Percentiles rank a stretch among this genome's conserved stretches.
phyloP scores from a whole-genome alignment of 2,329 filamentous ascomycete genomes.

The Pestalotiopsis sp. region DNA sequence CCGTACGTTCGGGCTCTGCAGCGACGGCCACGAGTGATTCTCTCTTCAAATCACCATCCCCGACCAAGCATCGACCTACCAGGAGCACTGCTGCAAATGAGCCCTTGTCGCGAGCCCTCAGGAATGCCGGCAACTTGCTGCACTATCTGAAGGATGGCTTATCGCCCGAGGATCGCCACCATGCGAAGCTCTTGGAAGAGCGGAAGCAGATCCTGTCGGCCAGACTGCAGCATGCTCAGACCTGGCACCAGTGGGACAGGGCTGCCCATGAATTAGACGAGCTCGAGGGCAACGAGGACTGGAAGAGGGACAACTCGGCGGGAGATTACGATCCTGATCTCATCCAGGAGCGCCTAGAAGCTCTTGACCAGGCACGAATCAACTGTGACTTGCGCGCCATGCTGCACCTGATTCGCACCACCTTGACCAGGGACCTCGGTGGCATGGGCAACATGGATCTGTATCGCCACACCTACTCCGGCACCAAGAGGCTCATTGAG shows the following conservation, averaged over 20 bases:
- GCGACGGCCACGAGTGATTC: not conserved
- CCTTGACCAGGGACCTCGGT: slow-evolving; percentile 78
- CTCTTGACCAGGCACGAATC: slow-evolving; percentile 74
- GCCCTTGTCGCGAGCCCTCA: slow-evolving; percentile 35
- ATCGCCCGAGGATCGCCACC: slow-evolving; percentile 51
- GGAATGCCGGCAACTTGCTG: slow-evolving; percentile 43
- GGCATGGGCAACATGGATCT: slow-evolving; percentile 83
- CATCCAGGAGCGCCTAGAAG: slow-evolving; percentile 68
- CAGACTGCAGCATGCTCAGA: slow-evolving; percentile 69
- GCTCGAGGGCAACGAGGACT: slow-evolving; percentile 78
- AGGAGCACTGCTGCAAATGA: slow-evolving; percentile 12
- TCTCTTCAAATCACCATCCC: not conserved
- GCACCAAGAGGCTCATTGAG: slow-evolving; percentile 87
- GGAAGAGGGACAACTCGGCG: slow-evolving; percentile 70
- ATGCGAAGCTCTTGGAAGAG: slow-evolving; percentile 52
- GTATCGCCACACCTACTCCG: slow-evolving; percentile 82
- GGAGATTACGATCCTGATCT: slow-evolving; percentile 73
- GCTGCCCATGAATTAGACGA: slow-evolving; percentile 78
- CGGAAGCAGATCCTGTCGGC: slow-evolving; percentile 65
- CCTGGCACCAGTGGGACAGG: slow-evolving; percentile 71
- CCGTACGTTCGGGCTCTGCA: slow-evolving; percentile 2
- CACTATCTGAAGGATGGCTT: slow-evolving; percentile 57
- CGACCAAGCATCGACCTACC: not conserved
- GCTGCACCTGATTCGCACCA: slow-evolving; percentile 79
- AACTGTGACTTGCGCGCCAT: slow-evolving; percentile 75